Base-by-base conservation (phyloP, 805 yeast species). In the Wickerhamiella azymoides region DNA sequence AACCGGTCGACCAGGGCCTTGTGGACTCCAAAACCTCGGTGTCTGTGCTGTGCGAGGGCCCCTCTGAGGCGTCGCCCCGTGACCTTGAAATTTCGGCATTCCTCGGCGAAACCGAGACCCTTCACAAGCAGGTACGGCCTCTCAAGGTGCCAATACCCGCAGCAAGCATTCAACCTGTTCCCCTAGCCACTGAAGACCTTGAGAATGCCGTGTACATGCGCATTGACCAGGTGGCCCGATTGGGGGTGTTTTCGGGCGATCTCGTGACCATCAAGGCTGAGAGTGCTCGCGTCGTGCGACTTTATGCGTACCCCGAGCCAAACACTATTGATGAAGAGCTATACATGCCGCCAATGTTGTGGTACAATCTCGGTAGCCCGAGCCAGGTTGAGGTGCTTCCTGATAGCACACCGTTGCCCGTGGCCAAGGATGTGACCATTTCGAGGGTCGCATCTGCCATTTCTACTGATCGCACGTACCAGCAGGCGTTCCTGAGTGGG, bases 1-100 rank as follows among this genome's bases (percentile, higher is more conserved):
- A 83, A 53, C 94, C 94, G 0, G 69, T 75, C 2, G 74, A 72
- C 36, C 93, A 83, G 57, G 94, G 94, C 2, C 21, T 80, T 1
- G 59, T 63, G 17, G 47, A 51, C 1, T 59, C 61, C 1, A 28
- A 40, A 1, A 77, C 89, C 0, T 65, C 65, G n/a, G 62, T 84
- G 2, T 70, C 77, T 2, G 61, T 82, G 26, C 71, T 78, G 14
- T 71, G 56, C 49, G 33, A 36, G 35, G 32, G 24, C 6, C 19
- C 28, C 14, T 7, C 5, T 3, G 42, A 37, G 26, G 14, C 7
- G 17, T 13, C 25, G 26, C 10, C 24, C 11, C 40, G 53, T 3
- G 62, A 51, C n/a, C 37, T 55, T 13, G 58, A 55, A 36, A 50
- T 54, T 3, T 50, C 52, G 6, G 42, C 45, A 16, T 53, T 55